A percentile compares a stretch with the other conserved stretches of the same genome.
These are phyloP conservation scores for Populus trichocarpa DNA, from an alignment of 441 rosid species.

Conservation along the genomic window DNA sequence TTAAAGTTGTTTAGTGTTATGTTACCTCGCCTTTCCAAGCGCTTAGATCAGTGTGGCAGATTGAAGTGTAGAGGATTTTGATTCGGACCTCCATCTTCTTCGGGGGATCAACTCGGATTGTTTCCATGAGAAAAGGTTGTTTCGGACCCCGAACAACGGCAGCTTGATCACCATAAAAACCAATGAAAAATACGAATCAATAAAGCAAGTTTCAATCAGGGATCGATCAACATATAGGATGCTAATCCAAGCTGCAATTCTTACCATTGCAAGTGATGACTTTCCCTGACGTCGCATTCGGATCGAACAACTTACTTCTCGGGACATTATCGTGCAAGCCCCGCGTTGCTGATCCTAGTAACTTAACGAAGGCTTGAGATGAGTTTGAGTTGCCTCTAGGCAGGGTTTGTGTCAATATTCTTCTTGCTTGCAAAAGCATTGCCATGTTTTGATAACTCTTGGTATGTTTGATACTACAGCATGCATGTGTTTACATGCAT, in stretches of 20 bases:
- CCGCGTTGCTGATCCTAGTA: not conserved
- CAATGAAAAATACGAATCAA: not conserved
- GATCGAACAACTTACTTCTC: not conserved
- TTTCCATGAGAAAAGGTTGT: constrained; percentile 35
- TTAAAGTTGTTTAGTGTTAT: not conserved
- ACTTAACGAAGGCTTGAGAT: not conserved
- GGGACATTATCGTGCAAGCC: not conserved
- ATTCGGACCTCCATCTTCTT: constrained; percentile 30
- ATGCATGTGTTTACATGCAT: not conserved
- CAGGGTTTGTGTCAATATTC: not conserved
- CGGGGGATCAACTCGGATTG: constrained; percentile 37
- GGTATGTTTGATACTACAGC: not conserved
- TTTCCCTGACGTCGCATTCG: constrained; percentile 22
- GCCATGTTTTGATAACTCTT: not conserved
- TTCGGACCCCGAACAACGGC: constrained; percentile 37
- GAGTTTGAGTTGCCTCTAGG: not conserved
- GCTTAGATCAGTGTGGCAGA: constrained; percentile 36
- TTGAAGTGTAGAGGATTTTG: constrained; percentile 33
- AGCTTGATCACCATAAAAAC: constrained; percentile 8
- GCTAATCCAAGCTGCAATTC: too few relatives aligned
- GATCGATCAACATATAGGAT: not conserved
- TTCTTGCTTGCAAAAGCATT: constrained; percentile 1
- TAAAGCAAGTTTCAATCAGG: not conserved
- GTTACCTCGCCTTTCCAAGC: constrained; percentile 47
- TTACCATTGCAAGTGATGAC: constrained; percentile 42